Evolutionary conservation across 2,329 filamentous ascomycete genomes (phyloP).

Genomic region (Diaporthe destruens): DNA sequence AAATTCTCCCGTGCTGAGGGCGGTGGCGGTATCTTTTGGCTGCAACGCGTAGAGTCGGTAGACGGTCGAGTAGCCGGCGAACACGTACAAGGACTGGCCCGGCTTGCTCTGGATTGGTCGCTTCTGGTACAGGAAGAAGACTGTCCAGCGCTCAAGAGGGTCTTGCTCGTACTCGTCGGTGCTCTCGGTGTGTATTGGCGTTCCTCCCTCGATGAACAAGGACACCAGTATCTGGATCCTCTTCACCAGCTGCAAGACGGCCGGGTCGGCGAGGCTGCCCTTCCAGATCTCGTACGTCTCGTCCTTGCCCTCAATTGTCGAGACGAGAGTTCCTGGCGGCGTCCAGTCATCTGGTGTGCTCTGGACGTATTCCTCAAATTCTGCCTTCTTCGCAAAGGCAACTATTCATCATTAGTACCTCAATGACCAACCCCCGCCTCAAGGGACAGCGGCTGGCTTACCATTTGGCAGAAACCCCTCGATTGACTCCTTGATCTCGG

Average conservation of each 20-base stretch:
- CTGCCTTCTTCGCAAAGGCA: slow-evolving; percentile 72
- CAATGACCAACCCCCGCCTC: neutral
- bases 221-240: slow-evolving; percentile 87
- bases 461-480: slow-evolving; percentile 76
- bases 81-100: slow-evolving; percentile 74
- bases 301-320: slow-evolving; percentile 68
- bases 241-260: slow-evolving; percentile 78
- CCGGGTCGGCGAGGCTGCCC: slow-evolving; percentile 77
- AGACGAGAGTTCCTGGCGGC: slow-evolving; percentile 81
- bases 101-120: slow-evolving; percentile 57
- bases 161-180: slow-evolving; percentile 72
- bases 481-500: slow-evolving; percentile 76
- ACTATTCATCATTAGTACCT: slow-evolving; percentile 58
- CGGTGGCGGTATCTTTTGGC: slow-evolving; percentile 54
- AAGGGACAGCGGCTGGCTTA: slow-evolving; percentile 52
- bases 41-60: slow-evolving; percentile 85
- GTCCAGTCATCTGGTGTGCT: slow-evolving; percentile 63
- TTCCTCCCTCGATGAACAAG: slow-evolving; percentile 95
- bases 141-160: slow-evolving; percentile 83
- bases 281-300: slow-evolving; percentile 88
- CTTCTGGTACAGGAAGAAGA: slow-evolving; percentile 88
- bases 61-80: slow-evolving; percentile 90
- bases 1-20: slow-evolving; percentile 49
- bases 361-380: slow-evolving; percentile 72
- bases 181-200: slow-evolving; percentile 66